Conservation (phyloP, 352 stramenopile genomes). For the Globisporangium emineosum region DNA sequence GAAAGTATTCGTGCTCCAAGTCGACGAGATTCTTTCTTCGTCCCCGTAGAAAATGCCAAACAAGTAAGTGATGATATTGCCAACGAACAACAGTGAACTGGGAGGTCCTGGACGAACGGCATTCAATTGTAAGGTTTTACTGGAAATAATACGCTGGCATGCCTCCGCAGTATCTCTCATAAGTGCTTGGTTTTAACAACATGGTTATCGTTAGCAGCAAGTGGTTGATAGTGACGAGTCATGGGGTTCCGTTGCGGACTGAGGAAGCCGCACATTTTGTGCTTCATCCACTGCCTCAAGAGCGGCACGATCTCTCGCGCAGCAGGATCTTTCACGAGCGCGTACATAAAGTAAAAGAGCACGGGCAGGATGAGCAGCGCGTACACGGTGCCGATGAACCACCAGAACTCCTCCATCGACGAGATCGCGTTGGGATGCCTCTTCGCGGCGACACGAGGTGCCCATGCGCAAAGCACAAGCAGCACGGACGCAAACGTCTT, state of each 20-base stretch:
- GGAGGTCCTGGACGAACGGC: neutral
- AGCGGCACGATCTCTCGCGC: constrained; percentile 27
- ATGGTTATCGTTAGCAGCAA: neutral
- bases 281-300: constrained; percentile 25
- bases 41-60: neutral
- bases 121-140: neutral
- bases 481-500: neutral
- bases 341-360: constrained; percentile 29
- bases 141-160: neutral
- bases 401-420: constrained; percentile 45
- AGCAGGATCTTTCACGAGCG: constrained; percentile 25
- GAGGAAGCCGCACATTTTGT: constrained; percentile 28
- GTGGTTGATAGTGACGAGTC: neutral
- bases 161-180: neutral
- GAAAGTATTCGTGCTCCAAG: constrained; percentile 55
- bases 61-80: neutral
- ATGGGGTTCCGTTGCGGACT: constrained; percentile 7
- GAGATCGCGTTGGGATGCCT: constrained; percentile 23
- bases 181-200: constrained; percentile 4
- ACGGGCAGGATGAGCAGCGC: constrained; percentile 35
- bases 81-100: neutral
- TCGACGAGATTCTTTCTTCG: constrained; percentile 47
- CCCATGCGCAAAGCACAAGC: neutral
- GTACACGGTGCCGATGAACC: constrained; percentile 35
- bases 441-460: neutral